These are phyloP conservation scores for Casuarina equisetifolia DNA, from an alignment of 306 rosid genomes.

Conservation along the genomic window DNA sequence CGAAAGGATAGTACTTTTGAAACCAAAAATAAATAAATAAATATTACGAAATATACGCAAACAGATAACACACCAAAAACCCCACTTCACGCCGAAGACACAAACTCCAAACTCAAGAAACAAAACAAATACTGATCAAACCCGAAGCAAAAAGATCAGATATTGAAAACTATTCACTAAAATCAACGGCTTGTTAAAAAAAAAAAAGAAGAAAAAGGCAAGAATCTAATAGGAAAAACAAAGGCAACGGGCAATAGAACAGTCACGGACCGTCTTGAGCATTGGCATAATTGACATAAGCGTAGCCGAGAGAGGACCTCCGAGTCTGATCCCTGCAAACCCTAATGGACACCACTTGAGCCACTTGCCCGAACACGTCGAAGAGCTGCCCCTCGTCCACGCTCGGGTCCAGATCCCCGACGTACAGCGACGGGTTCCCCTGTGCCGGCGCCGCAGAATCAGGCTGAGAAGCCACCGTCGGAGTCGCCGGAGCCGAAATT, in stretches of 20 bases:
- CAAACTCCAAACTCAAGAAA: neutral
- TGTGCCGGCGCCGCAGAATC: slow-evolving; percentile 15
- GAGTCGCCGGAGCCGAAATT: slow-evolving; percentile 34
- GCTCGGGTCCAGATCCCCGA: slow-evolving; percentile 67
- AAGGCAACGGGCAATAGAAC: neutral
- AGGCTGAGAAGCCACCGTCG: slow-evolving; percentile 10
- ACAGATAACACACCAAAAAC: no score
- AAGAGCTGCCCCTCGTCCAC: slow-evolving; percentile 69
- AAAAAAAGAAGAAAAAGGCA: neutral
- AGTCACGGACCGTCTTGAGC: slow-evolving; percentile 60
- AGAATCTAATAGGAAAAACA: neutral
- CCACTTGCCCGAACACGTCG: slow-evolving; percentile 63
- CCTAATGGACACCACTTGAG: slow-evolving; percentile 56
- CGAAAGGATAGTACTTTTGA: no score
- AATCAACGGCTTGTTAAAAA: neutral
- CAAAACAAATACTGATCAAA: neutral
- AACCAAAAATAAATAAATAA: no score
- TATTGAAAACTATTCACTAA: neutral
- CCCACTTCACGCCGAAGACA: neutral
- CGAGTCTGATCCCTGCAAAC: slow-evolving; percentile 77
- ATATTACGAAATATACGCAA: no score
- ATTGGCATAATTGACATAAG: slow-evolving; percentile 62
- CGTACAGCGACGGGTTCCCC: slow-evolving; percentile 61
- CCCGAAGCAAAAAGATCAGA: neutral
- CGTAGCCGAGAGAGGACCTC: slow-evolving; percentile 80